phyloP scores from a whole-genome alignment of 768 basidiomycete genomes.

The Mycena floridula region DNA sequence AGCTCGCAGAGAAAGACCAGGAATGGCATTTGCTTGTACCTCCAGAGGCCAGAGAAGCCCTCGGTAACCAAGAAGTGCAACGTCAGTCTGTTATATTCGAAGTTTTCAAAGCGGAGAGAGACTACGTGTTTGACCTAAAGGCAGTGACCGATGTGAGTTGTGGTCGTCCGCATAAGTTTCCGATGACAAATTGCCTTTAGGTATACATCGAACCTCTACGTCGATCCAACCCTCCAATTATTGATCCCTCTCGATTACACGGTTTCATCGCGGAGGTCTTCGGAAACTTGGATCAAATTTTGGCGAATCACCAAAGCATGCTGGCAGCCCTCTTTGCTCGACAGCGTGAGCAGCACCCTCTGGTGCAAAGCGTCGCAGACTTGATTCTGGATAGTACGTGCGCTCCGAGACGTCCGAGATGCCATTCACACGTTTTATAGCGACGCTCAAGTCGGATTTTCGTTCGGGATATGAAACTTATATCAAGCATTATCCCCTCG shows the following conservation, averaged over 20 bases:
- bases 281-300: conserved; percentile 69
- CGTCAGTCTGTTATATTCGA: conserved; percentile 88
- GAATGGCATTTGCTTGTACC: conserved; percentile 85
- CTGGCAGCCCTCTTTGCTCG: conserved; percentile 69
- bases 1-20: conserved; percentile 60
- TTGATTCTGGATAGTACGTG: conserved; percentile 73
- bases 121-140: conserved; percentile 80
- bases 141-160: conserved; percentile 44
- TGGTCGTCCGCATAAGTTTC: background rate
- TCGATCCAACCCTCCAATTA: conserved; percentile 57
- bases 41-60: conserved; percentile 55
- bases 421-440: conserved; percentile 28
- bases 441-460: conserved; percentile 42
- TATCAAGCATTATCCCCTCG: conserved; percentile 84
- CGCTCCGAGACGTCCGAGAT: too few species aligned
- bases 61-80: conserved; percentile 75
- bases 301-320: conserved; percentile 61
- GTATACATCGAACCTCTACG: conserved; percentile 69
- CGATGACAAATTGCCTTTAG: conserved; percentile 24
- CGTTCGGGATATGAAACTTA: conserved; percentile 70
- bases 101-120: conserved; percentile 81
- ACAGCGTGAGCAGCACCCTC: conserved; percentile 80
- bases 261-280: conserved; percentile 79
- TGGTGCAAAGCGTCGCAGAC: conserved; percentile 79
- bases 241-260: conserved; percentile 47